A percentile compares a stretch with the other conserved stretches of the same genome.
Conservation (phyloP, 176 grass and related monocot species). For the Carex kokanica region DNA sequence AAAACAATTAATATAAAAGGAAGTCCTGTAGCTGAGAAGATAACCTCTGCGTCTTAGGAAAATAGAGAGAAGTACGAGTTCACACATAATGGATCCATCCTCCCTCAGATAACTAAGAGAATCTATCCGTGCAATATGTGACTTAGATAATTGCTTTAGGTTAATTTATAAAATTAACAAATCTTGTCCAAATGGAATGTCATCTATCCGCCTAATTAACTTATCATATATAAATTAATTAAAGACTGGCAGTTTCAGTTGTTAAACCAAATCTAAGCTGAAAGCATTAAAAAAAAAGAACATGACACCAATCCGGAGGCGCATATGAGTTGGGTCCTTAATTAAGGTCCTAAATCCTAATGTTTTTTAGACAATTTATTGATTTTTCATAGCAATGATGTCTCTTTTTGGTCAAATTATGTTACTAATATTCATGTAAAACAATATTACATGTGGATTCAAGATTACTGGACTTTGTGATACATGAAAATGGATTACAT, state of each 20-base stretch:
- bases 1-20: not conserved
- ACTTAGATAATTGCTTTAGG: not conserved
- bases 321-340: not conserved
- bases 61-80: too few relatives aligned
- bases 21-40: not conserved
- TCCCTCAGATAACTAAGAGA: not conserved
- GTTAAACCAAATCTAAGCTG: slow-evolving; percentile 6
- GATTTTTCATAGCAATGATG: not conserved
- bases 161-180: not conserved
- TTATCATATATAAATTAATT: not conserved
- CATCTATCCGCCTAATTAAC: not conserved
- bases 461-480: not conserved
- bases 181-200: not conserved
- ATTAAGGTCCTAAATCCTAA: not conserved
- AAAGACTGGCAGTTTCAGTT: not conserved
- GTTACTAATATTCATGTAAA: not conserved
- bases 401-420: slow-evolving; percentile 12
- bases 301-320: not conserved
- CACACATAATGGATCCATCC: not conserved
- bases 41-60: too few relatives aligned
- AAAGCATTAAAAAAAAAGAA: not conserved
- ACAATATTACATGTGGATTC: not conserved
- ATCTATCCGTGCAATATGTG: not conserved
- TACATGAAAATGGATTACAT: not conserved
- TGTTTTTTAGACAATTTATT: not conserved